Base-by-base conservation (phyloP, 2,329 filamentous ascomycete genomes). In the Bipolaris zeicola region DNA sequence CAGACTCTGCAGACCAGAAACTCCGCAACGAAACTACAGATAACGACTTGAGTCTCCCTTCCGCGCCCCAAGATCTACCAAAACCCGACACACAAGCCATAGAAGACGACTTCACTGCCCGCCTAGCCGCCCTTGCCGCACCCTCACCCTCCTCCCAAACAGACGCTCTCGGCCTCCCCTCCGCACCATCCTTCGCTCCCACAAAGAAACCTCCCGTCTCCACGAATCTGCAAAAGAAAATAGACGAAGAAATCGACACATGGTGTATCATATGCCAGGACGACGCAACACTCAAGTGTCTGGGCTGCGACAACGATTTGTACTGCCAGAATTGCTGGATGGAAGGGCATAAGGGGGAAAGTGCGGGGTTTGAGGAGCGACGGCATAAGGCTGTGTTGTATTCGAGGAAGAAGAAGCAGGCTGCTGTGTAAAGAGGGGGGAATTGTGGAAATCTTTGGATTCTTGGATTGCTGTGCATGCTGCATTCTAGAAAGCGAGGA, bases 261-360 rank as follows among this genome's bases (percentile, higher is more conserved):
- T 96, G 91, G 90, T 96, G 92, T 72, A 84, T 88, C 31, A 92
- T 95, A 8, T 96, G 92, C 71, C 86, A 89, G 44, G 90, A 92
- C 56, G 89, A 95, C 68, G 91, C 89, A 0, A 87, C 86, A 3
- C 77, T 95, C 26, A 82, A 82, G 55, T 96, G 92, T 70, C 70
- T 87, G 0, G 90, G 88, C 3, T 96, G 92, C 66, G 87, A 82
- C 50, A 80, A 79, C 1, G 84, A 93, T 62, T 79, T 91, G 38
- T 96, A 94, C 71, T 96, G 92, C 72, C 80, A 82, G 20, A 79
- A 84, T 14, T 96, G 92, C 78, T 96, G 91, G 91, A 83, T 82
- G 57, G 91, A 94, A 69, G 91, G 92, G 74, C 92, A 96, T 68
- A 78, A 85, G 33, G 88, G 89, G 0, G 86, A 87, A 0, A 80